Percentiles rank a stretch among this genome's conserved stretches.
phyloP scores from a whole-genome alignment of 140 eudicot genomes.

The Ambrosia hybrid region DNA sequence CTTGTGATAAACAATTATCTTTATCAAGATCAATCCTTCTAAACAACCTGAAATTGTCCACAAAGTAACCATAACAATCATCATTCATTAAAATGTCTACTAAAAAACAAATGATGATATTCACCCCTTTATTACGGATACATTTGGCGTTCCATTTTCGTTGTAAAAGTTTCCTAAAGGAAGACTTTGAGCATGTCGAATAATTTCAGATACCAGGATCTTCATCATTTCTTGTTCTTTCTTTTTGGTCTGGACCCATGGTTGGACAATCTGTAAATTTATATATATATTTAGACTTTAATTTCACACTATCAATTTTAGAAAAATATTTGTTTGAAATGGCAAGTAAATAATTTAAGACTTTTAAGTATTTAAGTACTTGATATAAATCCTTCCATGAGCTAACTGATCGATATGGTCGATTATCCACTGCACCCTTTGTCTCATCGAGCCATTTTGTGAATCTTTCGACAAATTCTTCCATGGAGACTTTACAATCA shows the following conservation, averaged over 20 bases:
- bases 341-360: constrained; percentile 5
- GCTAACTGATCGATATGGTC: constrained; percentile 45
- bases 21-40: constrained; percentile 51
- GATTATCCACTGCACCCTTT: constrained; percentile 47
- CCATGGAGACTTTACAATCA: constrained; percentile 51
- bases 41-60: constrained; percentile 50
- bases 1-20: constrained; percentile 45
- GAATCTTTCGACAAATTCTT: constrained; percentile 57
- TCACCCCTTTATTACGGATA: constrained; percentile 47
- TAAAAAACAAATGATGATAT: not conserved
- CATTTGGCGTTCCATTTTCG: constrained; percentile 55
- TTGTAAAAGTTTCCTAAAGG: constrained; percentile 44
- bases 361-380: constrained; percentile 28
- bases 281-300: constrained; percentile 3
- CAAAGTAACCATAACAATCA: not conserved
- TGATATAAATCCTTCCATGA: constrained; percentile 59
- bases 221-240: constrained; percentile 57
- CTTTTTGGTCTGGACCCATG: constrained; percentile 63
- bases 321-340: not conserved
- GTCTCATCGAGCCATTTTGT: constrained; percentile 64
- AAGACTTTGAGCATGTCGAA: constrained; percentile 37
- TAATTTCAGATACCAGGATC: constrained; percentile 49
- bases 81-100: not conserved
- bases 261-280: constrained; percentile 51
- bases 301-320: not conserved